phyloP scores from a whole-genome alignment of 2,329 filamentous ascomycete species.

The Bipolaris gigantea region DNA sequence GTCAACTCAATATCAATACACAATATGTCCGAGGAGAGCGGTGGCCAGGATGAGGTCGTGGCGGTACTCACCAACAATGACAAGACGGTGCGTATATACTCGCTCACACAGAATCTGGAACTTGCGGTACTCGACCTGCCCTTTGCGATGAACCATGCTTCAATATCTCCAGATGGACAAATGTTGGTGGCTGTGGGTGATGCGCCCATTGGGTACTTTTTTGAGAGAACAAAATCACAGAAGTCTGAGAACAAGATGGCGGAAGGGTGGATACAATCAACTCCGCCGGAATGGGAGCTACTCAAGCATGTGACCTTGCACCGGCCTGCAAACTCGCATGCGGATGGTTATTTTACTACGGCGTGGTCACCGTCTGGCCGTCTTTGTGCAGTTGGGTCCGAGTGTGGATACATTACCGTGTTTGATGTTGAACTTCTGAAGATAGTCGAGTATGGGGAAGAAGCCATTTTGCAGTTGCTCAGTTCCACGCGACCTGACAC shows the following conservation, averaged over 20 bases:
- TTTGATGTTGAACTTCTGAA: conserved; percentile 61
- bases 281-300: conserved; percentile 46
- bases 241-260: conserved; percentile 30
- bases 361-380: conserved; percentile 73
- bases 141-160: conserved; percentile 87
- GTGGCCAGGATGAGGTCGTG: conserved; percentile 61
- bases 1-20: conserved; percentile 70
- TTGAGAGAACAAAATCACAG: conserved; percentile 56
- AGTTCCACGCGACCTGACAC: conserved; percentile 72
- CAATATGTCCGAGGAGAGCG: conserved; percentile 49
- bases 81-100: conserved; percentile 82
- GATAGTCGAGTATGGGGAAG: conserved; percentile 49
- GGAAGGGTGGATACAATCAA: conserved; percentile 24
- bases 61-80: conserved; percentile 88
- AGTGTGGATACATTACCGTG: conserved; percentile 77
- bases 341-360: conserved; percentile 70
- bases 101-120: conserved; percentile 67
- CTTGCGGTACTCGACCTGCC: conserved; percentile 73
- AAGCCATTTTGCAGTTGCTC: conserved; percentile 74
- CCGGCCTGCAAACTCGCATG: conserved; percentile 41
- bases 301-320: conserved; percentile 48
- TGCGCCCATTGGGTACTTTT: conserved; percentile 82
- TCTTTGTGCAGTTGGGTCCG: conserved; percentile 75
- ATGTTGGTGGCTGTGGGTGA: conserved; percentile 84
- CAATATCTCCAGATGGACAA: conserved; percentile 87